Percentiles rank a stretch among this genome's conserved stretches.
phyloP scores from a whole-genome alignment of 768 basidiomycete genomes.

The Boletus subcaerulescens region DNA sequence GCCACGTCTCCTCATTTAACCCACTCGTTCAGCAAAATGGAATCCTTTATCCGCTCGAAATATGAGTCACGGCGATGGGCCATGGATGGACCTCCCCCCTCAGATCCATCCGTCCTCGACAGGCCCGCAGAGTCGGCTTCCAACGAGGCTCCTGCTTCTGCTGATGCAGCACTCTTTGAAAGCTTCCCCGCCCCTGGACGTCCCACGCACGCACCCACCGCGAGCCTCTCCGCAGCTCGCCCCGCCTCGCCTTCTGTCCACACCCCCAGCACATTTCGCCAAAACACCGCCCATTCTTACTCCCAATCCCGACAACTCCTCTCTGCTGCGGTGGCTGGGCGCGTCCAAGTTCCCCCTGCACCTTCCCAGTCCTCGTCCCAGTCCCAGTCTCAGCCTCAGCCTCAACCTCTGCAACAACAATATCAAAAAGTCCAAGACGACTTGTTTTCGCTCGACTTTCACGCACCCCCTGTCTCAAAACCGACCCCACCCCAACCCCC shows the following conservation, averaged over 20 bases:
- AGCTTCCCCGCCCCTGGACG: background rate
- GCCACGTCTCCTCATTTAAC: background rate
- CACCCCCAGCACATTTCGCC: conserved; percentile 22
- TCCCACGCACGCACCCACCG: conserved; percentile 9
- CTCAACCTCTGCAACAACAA: conserved; percentile 20
- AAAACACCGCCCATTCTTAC: conserved; percentile 7
- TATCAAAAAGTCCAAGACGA: conserved; percentile 50
- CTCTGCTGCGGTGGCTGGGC: conserved; percentile 39
- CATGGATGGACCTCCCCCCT: conserved; percentile 79
- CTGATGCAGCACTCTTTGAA: conserved; percentile 7
- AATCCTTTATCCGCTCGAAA: conserved; percentile 94
- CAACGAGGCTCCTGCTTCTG: background rate
- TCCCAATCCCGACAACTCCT: conserved; percentile 30
- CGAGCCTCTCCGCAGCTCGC: conserved; percentile 24
- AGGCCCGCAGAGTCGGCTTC: conserved; percentile 23
- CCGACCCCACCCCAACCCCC: conserved; percentile 32
- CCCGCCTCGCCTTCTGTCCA: conserved; percentile 29
- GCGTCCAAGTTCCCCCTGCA: conserved; percentile 11
- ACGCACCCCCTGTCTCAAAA: conserved; percentile 44
- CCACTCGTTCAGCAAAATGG: conserved; percentile 74
- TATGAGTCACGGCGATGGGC: conserved; percentile 96
- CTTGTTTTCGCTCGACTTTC: conserved; percentile 86
- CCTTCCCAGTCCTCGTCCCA: conserved; percentile 11
- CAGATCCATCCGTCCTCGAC: conserved; percentile 79
- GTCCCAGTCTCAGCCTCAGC: background rate